phyloP scores from a whole-genome alignment of 805 yeast species.

The Diddensiella santjacobensis region DNA sequence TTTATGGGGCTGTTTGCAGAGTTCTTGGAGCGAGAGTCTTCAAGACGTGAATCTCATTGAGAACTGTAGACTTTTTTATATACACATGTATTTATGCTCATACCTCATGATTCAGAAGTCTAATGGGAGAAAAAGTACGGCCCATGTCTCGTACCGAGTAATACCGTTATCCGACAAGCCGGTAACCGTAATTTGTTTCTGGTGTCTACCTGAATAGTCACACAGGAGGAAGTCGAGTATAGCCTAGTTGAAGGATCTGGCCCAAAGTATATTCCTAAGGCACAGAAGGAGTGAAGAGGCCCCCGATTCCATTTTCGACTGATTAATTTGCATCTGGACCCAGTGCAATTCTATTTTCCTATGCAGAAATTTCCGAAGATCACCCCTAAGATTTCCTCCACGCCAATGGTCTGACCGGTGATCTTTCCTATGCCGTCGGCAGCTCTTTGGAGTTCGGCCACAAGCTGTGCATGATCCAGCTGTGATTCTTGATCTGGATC shows the following conservation, averaged over 20 bases:
- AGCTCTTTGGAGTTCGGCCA: constrained; percentile 69
- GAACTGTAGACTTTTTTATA: background rate
- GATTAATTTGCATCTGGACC: too few relatives aligned
- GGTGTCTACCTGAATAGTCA: too few relatives aligned
- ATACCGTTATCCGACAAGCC: too few relatives aligned
- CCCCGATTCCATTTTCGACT: too few relatives aligned
- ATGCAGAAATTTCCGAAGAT: constrained; percentile 91
- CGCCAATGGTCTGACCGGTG: constrained; percentile 83
- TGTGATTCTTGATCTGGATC: background rate
- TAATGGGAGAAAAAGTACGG: constrained; percentile 3
- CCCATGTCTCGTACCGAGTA: too few relatives aligned
- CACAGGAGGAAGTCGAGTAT: too few relatives aligned
- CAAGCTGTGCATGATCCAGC: constrained; percentile 69
- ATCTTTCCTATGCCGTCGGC: constrained; percentile 87
- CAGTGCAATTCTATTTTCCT: constrained; percentile 78
- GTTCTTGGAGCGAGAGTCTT: constrained; percentile 32
- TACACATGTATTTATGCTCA: background rate
- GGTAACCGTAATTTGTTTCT: too few relatives aligned
- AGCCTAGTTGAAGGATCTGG: too few relatives aligned
- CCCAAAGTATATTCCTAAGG: too few relatives aligned
- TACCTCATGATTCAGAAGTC: background rate
- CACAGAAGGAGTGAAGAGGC: too few relatives aligned
- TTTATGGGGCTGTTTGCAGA: constrained; percentile 38
- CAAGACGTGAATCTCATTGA: background rate
- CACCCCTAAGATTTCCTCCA: constrained; percentile 87